Evolutionary conservation across 371 early-diverging fungal species (phyloP).

Genomic region (Furculomyces boomerangus): DNA sequence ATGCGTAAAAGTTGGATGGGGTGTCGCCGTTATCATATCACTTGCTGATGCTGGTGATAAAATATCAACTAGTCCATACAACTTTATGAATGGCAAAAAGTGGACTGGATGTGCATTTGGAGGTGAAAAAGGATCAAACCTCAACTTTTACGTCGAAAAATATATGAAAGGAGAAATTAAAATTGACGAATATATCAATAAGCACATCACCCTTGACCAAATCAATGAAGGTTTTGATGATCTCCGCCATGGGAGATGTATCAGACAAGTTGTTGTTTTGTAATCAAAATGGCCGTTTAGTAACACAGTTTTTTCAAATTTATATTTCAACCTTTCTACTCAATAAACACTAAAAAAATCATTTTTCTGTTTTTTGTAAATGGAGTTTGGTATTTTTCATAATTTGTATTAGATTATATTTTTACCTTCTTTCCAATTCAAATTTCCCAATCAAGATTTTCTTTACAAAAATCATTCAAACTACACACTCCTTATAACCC

Average conservation of each 20-base stretch:
- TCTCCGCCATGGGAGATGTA: constrained; percentile 59
- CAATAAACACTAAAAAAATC: too few relatives aligned
- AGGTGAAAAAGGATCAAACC: constrained; percentile 86
- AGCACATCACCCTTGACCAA: constrained; percentile 52
- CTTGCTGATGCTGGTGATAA: constrained; percentile 89
- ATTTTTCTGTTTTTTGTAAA: too few relatives aligned
- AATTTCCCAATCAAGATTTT: too few relatives aligned
- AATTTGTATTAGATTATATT: too few relatives aligned
- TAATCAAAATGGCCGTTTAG: too few relatives aligned
- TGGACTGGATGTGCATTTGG: constrained; percentile 96
- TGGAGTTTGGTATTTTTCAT: too few relatives aligned
- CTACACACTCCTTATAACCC: too few relatives aligned
- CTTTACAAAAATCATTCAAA: too few relatives aligned
- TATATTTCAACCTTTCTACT: too few relatives aligned
- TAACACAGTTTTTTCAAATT: too few relatives aligned
- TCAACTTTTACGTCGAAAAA: constrained; percentile 71
- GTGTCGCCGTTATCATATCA: constrained; percentile 70
- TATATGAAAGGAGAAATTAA: constrained; percentile 69
- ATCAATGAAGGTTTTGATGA: constrained; percentile 85
- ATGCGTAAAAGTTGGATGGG: constrained; percentile 86
- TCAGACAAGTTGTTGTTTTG: constrained; percentile 19
- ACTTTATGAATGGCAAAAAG: constrained; percentile 78
- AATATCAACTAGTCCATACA: constrained; percentile 84
- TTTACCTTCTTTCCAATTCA: too few relatives aligned
- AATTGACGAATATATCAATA: constrained; percentile 80